A percentile compares a stretch with the other conserved stretches of the same genome.
Conservation (phyloP, 1,139 yeast species). For the Magnusiomyces tetraspermus region DNA sequence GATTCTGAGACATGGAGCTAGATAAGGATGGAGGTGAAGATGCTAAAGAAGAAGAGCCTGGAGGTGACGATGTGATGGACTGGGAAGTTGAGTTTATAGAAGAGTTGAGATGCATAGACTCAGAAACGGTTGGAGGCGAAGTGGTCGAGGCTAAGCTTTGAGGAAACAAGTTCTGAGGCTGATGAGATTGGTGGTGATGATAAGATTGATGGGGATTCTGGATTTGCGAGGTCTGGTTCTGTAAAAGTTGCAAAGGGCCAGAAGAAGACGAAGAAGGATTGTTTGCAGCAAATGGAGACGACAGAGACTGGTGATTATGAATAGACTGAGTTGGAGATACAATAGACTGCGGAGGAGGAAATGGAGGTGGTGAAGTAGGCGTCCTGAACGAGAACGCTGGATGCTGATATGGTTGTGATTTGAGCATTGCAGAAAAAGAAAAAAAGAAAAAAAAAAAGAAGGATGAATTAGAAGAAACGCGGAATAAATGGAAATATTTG, state of each 20-base stretch:
- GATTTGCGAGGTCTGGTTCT: neutral
- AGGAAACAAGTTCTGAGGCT: neutral
- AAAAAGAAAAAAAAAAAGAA: neutral
- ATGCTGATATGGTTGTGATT: neutral
- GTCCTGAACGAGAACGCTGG: neutral
- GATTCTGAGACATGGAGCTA: neutral
- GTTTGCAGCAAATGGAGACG: neutral
- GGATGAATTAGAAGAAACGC: neutral
- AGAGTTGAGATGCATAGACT: neutral
- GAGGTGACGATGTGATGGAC: neutral
- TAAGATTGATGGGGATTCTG: no score
- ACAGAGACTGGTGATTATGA: neutral
- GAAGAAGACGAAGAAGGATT: neutral
- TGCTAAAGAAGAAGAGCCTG: neutral
- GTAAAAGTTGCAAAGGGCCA: neutral
- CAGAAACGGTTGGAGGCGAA: neutral
- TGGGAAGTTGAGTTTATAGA: neutral
- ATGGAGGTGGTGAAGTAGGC: neutral
- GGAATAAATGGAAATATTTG: no score
- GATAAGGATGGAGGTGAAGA: neutral
- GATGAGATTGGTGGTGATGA: no score
- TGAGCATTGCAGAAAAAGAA: neutral
- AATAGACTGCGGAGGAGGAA: neutral
- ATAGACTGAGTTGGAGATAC: neutral
- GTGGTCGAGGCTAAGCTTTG: neutral